phyloP scores from a whole-genome alignment of 805 yeast genomes.

The Metschnikowia chrysomelidarum region DNA sequence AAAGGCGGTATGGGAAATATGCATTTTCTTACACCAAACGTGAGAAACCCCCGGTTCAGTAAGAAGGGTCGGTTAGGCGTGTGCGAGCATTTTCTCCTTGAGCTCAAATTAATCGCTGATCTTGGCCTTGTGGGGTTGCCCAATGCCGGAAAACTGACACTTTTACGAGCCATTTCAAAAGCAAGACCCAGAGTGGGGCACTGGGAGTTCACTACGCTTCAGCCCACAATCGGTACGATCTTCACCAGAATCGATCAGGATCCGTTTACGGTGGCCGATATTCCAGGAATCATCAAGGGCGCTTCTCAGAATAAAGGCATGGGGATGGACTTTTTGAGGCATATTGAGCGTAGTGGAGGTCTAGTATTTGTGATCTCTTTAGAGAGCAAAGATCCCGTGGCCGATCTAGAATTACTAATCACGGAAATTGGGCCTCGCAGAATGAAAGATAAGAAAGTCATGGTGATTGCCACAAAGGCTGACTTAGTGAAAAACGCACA shows the following conservation, averaged over 20 bases:
- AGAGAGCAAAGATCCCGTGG: constrained; percentile 63
- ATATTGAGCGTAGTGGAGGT: constrained; percentile 89
- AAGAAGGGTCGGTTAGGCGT: constrained; percentile 74
- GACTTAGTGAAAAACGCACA: constrained; percentile 60
- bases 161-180: constrained; percentile 79
- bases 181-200: constrained; percentile 93
- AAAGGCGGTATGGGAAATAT: constrained; percentile 94
- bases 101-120: constrained; percentile 86
- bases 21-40: constrained; percentile 82
- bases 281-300: constrained; percentile 92
- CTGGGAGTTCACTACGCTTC: constrained; percentile 95
- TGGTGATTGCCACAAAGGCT: constrained; percentile 93
- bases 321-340: constrained; percentile 91
- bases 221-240: constrained; percentile 90
- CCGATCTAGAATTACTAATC: constrained; percentile 60
- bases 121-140: constrained; percentile 94
- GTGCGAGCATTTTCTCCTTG: constrained; percentile 68
- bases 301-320: constrained; percentile 84
- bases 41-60: constrained; percentile 88
- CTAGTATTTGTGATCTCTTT: constrained; percentile 82
- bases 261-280: constrained; percentile 92
- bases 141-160: constrained; percentile 93
- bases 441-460: constrained; percentile 55
- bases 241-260: constrained; percentile 58
- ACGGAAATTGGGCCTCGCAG: constrained; percentile 70